These are phyloP conservation scores for Ceriops tagal DNA, from an alignment of 345 rosid species.

Conservation along the genomic window DNA sequence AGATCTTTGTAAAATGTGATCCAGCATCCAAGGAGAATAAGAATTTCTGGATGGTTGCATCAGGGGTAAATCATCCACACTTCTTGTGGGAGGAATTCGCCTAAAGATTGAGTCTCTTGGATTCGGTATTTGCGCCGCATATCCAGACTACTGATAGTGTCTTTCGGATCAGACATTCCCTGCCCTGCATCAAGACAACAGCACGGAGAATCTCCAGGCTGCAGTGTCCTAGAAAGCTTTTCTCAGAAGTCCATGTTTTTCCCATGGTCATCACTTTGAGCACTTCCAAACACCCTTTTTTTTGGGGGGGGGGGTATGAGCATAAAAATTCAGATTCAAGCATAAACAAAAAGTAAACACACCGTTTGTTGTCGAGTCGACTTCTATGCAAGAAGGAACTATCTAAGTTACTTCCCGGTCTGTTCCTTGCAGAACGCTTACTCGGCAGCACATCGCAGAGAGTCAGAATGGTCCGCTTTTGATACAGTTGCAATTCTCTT, in stretches of 20 bases:
- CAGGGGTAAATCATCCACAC: conserved; percentile 42
- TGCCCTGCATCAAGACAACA: conserved; percentile 33
- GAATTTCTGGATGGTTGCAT: conserved; percentile 48
- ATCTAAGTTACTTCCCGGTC: conserved; percentile 61
- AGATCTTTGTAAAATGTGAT: conserved; percentile 62
- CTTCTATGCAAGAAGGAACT: conserved; percentile 30
- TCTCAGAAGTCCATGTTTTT: conserved; percentile 64
- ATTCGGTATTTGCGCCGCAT: too few relatives aligned
- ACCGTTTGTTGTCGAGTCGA: conserved; percentile 59
- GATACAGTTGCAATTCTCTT: conserved; percentile 55
- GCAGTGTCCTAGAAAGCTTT: conserved; percentile 59
- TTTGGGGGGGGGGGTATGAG: too few relatives aligned
- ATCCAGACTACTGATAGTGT: conserved; percentile 14
- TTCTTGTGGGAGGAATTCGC: conserved; percentile 50
- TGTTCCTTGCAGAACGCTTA: conserved; percentile 78
- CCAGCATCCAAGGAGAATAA: conserved; percentile 62
- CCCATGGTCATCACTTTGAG: conserved; percentile 41
- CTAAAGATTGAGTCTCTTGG: conserved; percentile 14
- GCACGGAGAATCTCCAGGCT: conserved; percentile 24
- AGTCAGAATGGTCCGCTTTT: conserved; percentile 32
- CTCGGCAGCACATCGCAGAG: conserved; percentile 46
- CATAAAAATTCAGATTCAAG: too few relatives aligned
- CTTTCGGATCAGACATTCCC: conserved; percentile 46
- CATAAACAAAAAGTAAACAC: neutral
- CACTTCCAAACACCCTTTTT: conserved; percentile 25